Percentiles rank a stretch among this genome's conserved stretches.
These are phyloP conservation scores for Amaranthus tricolor DNA, from an alignment of 179 eudicot species.

Conservation along the genomic window DNA sequence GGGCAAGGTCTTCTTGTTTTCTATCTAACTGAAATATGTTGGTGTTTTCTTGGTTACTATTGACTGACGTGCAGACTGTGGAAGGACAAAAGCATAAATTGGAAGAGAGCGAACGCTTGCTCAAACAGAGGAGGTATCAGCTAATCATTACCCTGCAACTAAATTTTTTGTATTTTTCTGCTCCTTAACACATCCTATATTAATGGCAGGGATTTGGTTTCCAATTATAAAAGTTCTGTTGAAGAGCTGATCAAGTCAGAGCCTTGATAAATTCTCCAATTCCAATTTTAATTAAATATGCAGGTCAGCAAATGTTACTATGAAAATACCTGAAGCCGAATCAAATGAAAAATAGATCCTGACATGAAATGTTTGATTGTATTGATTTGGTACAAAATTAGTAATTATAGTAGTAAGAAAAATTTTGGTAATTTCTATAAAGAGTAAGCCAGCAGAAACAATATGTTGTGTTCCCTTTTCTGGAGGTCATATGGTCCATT, in stretches of 20 bases:
- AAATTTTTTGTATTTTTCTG: not conserved
- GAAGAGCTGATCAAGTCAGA: slow-evolving; percentile 63
- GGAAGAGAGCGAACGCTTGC: slow-evolving; percentile 68
- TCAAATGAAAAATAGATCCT: not conserved
- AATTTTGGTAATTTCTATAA: not conserved
- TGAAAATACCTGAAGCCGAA: not conserved
- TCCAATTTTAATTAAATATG: slow-evolving; percentile 18
- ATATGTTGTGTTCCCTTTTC: not conserved
- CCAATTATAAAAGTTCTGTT: slow-evolving; percentile 58
- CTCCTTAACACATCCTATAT: slow-evolving; percentile 6
- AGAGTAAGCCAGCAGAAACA: not conserved
- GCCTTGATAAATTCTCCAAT: slow-evolving; percentile 27
- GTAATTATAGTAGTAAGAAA: not conserved
- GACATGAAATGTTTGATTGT: not conserved
- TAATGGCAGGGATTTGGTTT: slow-evolving; percentile 62
- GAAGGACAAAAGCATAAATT: slow-evolving; percentile 75
- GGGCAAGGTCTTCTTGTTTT: not conserved
- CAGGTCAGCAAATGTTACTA: not conserved
- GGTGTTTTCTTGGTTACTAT: not conserved
- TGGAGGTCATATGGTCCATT: not conserved
- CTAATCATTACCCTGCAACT: not conserved
- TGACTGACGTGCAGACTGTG: slow-evolving; percentile 58
- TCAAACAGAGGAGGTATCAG: slow-evolving; percentile 44
- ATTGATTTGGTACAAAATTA: not conserved
- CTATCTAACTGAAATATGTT: not conserved